Evolutionary conservation across 768 basidiomycete species (phyloP).

Genomic region (Amanita brunnescens): DNA sequence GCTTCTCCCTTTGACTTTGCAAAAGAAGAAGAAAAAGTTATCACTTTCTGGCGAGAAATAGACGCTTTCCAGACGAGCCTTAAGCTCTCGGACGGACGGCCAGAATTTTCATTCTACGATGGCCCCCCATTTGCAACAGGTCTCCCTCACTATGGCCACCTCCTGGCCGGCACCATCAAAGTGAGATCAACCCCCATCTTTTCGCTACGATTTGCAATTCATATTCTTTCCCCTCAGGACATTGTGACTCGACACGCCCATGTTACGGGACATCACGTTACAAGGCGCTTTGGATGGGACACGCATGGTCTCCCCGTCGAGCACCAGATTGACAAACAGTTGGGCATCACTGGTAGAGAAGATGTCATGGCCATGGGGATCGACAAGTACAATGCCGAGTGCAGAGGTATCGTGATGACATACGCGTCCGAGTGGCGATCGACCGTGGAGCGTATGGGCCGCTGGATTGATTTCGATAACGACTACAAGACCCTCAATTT

Average conservation of each 20-base stretch:
- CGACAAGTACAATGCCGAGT: conserved; percentile 95
- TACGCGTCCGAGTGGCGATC: conserved; percentile 90
- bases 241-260: conserved; percentile 96
- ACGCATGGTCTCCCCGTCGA: conserved; percentile 98
- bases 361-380: conserved; percentile 96
- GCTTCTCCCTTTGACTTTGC: conserved; percentile 74
- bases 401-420: conserved; percentile 94
- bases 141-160: conserved; percentile 91
- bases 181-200: conserved; percentile 30
- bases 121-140: conserved; percentile 98
- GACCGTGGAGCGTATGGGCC: conserved; percentile 96
- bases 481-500: conserved; percentile 97
- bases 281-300: conserved; percentile 96
- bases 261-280: conserved; percentile 86
- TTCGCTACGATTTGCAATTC: neutral
- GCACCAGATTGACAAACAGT: conserved; percentile 97
- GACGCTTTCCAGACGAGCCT: conserved; percentile 95
- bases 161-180: conserved; percentile 91
- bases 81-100: conserved; percentile 85
- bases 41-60: conserved; percentile 91
- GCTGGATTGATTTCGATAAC: conserved; percentile 99
- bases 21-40: conserved; percentile 83
- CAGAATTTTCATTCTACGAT: conserved; percentile 93
- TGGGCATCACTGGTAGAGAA: conserved; percentile 84
- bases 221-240: conserved; percentile 50